Evolutionary conservation across 441 rosid genomes (phyloP).

Genomic region (Hura crepitans): DNA sequence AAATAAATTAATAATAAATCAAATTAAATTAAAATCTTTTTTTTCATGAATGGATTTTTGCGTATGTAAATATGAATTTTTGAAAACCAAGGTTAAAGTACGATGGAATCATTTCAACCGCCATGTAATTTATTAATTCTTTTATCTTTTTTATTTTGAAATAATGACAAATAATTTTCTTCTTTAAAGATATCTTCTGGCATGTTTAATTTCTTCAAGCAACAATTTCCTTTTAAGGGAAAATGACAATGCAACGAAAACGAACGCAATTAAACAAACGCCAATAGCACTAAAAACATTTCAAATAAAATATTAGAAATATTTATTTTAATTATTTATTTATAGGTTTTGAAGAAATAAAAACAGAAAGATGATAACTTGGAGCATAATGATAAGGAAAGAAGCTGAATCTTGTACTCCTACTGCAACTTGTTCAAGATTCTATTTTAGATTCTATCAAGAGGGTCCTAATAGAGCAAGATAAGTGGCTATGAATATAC

Average conservation of each 20-base stretch:
- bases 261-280: background rate
- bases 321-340: background rate
- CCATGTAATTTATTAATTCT: background rate
- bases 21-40: too few relatives aligned
- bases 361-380: background rate
- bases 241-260: background rate
- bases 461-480: background rate
- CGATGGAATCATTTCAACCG: background rate
- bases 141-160: background rate
- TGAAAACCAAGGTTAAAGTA: too few relatives aligned
- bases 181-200: background rate
- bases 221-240: background rate
- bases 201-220: background rate
- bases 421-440: constrained; percentile 7
- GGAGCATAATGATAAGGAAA: background rate
- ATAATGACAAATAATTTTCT: background rate
- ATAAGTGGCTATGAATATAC: constrained; percentile 2
- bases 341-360: background rate
- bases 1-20: too few relatives aligned
- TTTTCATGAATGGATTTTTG: too few relatives aligned
- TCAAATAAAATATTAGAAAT: too few relatives aligned
- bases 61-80: too few relatives aligned
- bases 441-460: constrained; percentile 5
- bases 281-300: too few relatives aligned
- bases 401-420: constrained; percentile 1